Percentiles rank a stretch among this genome's conserved stretches.
Evolutionary conservation across 352 stramenopile genomes (phyloP).

Genomic region (Phytophthora sp.): DNA sequence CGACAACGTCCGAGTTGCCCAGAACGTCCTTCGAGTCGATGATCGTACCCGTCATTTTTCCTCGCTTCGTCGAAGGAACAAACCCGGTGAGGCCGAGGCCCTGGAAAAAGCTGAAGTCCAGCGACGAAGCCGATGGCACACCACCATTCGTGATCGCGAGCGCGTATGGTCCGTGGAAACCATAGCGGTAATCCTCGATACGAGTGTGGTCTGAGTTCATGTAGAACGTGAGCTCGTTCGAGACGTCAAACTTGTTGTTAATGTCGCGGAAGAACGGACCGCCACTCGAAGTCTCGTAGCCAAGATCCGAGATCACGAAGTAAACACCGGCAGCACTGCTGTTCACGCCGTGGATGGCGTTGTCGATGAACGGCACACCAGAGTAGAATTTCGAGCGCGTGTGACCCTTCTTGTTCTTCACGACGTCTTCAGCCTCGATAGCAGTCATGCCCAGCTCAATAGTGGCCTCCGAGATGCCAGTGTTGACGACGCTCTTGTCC

Average conservation of each 20-base stretch:
- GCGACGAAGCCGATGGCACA: conserved; percentile 23
- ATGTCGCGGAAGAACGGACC: conserved; percentile 64
- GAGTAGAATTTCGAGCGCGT: conserved; percentile 57
- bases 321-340: conserved; percentile 47
- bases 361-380: conserved; percentile 41
- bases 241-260: conserved; percentile 55
- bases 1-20: conserved; percentile 33
- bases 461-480: conserved; percentile 40
- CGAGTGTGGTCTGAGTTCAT: conserved; percentile 67
- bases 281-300: conserved; percentile 52
- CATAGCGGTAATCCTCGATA: conserved; percentile 58
- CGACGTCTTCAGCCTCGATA: conserved; percentile 55
- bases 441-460: conserved; percentile 40
- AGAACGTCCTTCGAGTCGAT: conserved; percentile 36
- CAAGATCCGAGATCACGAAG: conserved; percentile 54
- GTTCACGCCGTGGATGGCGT: conserved; percentile 48
- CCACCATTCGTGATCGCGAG: conserved; percentile 46
- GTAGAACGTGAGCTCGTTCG: conserved; percentile 62
- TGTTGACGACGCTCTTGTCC: conserved; percentile 36
- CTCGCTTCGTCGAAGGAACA: conserved; percentile 38
- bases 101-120: conserved; percentile 59
- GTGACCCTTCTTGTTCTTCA: conserved; percentile 33
- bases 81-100: conserved; percentile 43
- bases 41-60: conserved; percentile 44
- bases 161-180: conserved; percentile 58